A percentile compares a stretch with the other conserved stretches of the same genome.
These are phyloP conservation scores for Candida sonorensis DNA, from an alignment of 805 yeast species.

Conservation along the genomic window DNA sequence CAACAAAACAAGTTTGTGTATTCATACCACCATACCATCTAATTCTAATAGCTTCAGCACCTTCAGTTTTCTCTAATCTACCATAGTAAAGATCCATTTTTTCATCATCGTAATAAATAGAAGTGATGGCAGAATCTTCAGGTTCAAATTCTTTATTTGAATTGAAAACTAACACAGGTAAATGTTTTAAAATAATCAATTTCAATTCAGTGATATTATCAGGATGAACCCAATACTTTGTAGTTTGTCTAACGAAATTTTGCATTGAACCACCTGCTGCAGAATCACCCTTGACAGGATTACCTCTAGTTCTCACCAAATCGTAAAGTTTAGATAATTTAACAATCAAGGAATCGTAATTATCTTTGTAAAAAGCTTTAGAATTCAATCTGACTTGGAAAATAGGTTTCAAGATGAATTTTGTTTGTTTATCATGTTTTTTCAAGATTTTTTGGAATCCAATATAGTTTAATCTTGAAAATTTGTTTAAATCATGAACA, in stretches of 20 bases:
- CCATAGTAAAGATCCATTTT: slow-evolving; percentile 90
- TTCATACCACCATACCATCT: slow-evolving; percentile 99
- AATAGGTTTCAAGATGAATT: slow-evolving; percentile 76
- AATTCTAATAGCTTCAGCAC: slow-evolving; percentile 96
- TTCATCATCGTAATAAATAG: slow-evolving; percentile 90
- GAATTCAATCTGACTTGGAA: slow-evolving; percentile 90
- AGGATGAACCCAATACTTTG: slow-evolving; percentile 99
- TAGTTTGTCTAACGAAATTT: slow-evolving; percentile 96
- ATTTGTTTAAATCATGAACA: slow-evolving; percentile 94
- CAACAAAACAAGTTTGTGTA: slow-evolving; percentile 87
- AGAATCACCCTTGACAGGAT: slow-evolving; percentile 91
- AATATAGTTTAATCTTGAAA: slow-evolving; percentile 87
- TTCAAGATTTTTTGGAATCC: slow-evolving; percentile 96
- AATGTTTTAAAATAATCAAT: slow-evolving; percentile 83
- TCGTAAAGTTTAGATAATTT: slow-evolving; percentile 86
- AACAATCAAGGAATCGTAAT: slow-evolving; percentile 83
- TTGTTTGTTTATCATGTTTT: slow-evolving; percentile 90
- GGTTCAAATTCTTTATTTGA: slow-evolving; percentile 91
- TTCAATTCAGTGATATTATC: slow-evolving; percentile 96
- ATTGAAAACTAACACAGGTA: slow-evolving; percentile 95
- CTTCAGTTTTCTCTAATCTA: slow-evolving; percentile 91
- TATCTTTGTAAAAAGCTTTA: slow-evolving; percentile 93
- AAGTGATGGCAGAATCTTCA: slow-evolving; percentile 94
- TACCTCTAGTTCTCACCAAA: slow-evolving; percentile 90
- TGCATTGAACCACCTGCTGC: slow-evolving; percentile 98